Base-by-base conservation (phyloP, 2,329 filamentous ascomycete species). In the Atkinsonella texensis region DNA sequence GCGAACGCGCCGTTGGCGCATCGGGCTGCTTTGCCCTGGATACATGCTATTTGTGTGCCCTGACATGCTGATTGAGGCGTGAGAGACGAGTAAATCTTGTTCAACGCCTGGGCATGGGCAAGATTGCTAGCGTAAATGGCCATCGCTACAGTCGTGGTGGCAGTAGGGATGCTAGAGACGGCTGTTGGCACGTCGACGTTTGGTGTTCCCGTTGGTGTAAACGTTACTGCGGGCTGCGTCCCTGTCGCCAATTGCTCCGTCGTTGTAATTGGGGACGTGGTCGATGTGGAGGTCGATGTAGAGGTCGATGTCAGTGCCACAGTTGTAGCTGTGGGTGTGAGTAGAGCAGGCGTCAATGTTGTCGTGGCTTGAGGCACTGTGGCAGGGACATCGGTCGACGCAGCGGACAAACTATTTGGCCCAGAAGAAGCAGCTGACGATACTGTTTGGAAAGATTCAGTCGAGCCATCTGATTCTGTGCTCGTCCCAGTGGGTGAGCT, bases 21-120 rank as follows among this genome's bases (percentile, higher is more conserved):
- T 13, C 61, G 60, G n/a, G 68, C 77, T 4, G 75, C 58, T 48
- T 72, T 68, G 20, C 76, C 74, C 13, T 67, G 61, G 44, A 82
- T 72, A 50, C 79, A 83, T 4, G 78, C 77, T 2, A 70, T 67
- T 52, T 80, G 74, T 28, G 66, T 67, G 1, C 60, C 50, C 0
- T 57, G 59, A 59, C 79, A 83, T 48, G 73, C 67, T 2, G 75
- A 73, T 18, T 71, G 56, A 6, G 69, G 63, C 1, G 70, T 73
- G 35, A 77, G 63, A 1, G 57, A 61, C 28, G 67, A 65, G 54
- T 76, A 79, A 23, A 74, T 55, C 10, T 63, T 55, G 60, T 83
- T 82, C 58, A 75, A 71, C 3, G 62, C 52, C 41, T 66, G 62
- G 10, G 75, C 74, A 38, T 66, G 56, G 10, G 66, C 66, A 18